A percentile compares a stretch with the other conserved stretches of the same genome.
Evolutionary conservation across 2,329 filamentous ascomycete species (phyloP).

Genomic region (Aureobasidium sp.): DNA sequence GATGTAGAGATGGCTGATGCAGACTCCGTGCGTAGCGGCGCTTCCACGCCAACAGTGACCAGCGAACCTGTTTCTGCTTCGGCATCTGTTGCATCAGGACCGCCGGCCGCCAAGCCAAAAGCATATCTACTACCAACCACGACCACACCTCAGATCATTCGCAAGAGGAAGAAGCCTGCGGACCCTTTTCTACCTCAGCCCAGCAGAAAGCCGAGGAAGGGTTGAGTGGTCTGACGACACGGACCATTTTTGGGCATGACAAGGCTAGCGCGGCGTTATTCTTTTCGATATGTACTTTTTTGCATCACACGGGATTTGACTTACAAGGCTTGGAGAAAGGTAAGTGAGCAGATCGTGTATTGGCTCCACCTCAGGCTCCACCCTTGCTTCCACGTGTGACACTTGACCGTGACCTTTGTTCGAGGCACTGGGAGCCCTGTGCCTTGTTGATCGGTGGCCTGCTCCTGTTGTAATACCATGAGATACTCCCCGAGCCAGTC

Average conservation of each 20-base stretch:
- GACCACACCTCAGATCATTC: slow-evolving; percentile 8
- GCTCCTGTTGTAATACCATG: slow-evolving; percentile 4
- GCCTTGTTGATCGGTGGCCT: neutral
- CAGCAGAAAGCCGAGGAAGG: slow-evolving; percentile 13
- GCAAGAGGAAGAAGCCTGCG: slow-evolving; percentile 22
- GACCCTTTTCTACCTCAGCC: slow-evolving; percentile 25
- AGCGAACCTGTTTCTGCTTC: neutral
- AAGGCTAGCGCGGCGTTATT: slow-evolving; percentile 3
- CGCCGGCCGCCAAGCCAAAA: slow-evolving; percentile 1
- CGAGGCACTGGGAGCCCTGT: neutral
- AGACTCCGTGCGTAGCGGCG: slow-evolving; percentile 11
- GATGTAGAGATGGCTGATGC: slow-evolving; percentile 30
- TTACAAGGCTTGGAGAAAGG: slow-evolving; percentile 8
- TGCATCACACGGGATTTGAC: neutral
- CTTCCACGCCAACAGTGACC: slow-evolving; percentile 12
- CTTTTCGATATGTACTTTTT: neutral
- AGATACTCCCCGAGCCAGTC: neutral
- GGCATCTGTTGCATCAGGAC: neutral
- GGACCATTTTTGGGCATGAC: neutral
- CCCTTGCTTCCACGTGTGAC: slow-evolving; percentile 13
- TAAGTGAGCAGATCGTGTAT: slow-evolving; percentile 11
- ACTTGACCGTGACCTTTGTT: slow-evolving; percentile 12
- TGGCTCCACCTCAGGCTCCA: neutral
- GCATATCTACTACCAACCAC: slow-evolving; percentile 1
- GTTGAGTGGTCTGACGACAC: neutral